Conservation (phyloP, 192 early-diverging fungal species). For the Backusella psychrophila region DNA sequence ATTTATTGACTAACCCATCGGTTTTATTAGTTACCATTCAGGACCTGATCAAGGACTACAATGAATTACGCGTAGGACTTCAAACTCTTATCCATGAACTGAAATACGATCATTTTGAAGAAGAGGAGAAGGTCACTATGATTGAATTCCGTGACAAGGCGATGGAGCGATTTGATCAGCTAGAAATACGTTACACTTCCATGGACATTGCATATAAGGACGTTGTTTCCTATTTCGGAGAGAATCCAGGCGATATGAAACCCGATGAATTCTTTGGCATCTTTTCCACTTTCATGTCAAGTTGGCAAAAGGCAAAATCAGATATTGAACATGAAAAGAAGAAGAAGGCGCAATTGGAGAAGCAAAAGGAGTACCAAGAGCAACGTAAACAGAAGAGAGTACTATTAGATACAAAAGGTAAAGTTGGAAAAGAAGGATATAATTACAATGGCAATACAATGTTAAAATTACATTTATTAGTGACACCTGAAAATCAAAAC, state of each 20-base stretch:
- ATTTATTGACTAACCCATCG: too few relatives aligned
- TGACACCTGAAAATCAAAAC: slow-evolving; percentile 33
- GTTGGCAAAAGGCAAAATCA: slow-evolving; percentile 59
- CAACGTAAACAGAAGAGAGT: slow-evolving; percentile 14
- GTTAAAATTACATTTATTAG: slow-evolving; percentile 9
- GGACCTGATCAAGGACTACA: slow-evolving; percentile 51
- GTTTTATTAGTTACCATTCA: slow-evolving; percentile 47
- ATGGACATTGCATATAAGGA: slow-evolving; percentile 74
- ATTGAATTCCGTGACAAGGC: slow-evolving; percentile 61
- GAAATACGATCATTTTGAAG: slow-evolving; percentile 33
- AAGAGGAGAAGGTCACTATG: slow-evolving; percentile 56
- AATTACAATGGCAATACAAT: background rate
- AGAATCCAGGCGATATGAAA: slow-evolving; percentile 66
- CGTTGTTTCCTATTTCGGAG: slow-evolving; percentile 69
- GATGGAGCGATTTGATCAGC: slow-evolving; percentile 54
- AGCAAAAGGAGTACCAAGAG: slow-evolving; percentile 23
- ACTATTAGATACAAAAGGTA: slow-evolving; percentile 18
- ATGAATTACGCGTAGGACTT: slow-evolving; percentile 41
- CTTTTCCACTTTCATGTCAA: slow-evolving; percentile 77
- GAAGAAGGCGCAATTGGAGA: slow-evolving; percentile 42
- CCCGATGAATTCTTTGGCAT: slow-evolving; percentile 87
- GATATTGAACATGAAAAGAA: slow-evolving; percentile 38
- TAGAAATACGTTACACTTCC: slow-evolving; percentile 56
- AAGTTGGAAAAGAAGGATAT: background rate
- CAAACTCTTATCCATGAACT: slow-evolving; percentile 48